These are phyloP conservation scores for Cladosporium austrohemisphaericum DNA, from an alignment of 2,329 filamentous ascomycete genomes.

Conservation along the genomic window DNA sequence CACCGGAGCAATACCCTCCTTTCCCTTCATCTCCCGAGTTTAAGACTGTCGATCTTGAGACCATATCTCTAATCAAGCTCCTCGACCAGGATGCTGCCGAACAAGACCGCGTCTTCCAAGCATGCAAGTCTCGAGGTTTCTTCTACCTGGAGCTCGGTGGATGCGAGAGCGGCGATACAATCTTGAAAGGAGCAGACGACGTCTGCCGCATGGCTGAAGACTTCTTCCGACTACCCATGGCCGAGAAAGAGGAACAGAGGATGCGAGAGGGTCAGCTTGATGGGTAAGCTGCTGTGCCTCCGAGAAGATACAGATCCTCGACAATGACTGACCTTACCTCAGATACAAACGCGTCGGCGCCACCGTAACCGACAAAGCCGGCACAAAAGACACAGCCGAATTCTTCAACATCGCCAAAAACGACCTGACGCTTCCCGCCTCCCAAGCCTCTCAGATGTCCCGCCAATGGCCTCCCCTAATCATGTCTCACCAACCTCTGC, in stretches of 20 bases:
- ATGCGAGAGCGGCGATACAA: slow-evolving; percentile 27
- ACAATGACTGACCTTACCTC: too few relatives aligned
- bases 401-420: slow-evolving; percentile 57
- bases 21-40: slow-evolving; percentile 36
- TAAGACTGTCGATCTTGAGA: slow-evolving; percentile 28
- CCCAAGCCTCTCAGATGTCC: slow-evolving; percentile 29
- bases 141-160: slow-evolving; percentile 52
- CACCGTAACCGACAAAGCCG: slow-evolving; percentile 45
- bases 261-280: slow-evolving; percentile 13
- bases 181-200: slow-evolving; percentile 26
- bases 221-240: slow-evolving; percentile 47
- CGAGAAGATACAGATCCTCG: too few relatives aligned
- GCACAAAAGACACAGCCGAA: slow-evolving; percentile 52
- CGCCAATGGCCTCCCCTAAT: slow-evolving; percentile 27
- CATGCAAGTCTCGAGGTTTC: slow-evolving; percentile 50
- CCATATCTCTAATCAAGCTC: slow-evolving; percentile 40
- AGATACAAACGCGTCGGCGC: slow-evolving; percentile 41
- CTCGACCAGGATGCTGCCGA: slow-evolving; percentile 34
- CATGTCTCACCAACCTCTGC: slow-evolving; percentile 26
- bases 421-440: slow-evolving; percentile 45
- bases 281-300: not conserved
- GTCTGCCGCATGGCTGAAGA: slow-evolving; percentile 38
- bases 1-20: slow-evolving; percentile 35
- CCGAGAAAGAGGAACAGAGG: slow-evolving; percentile 38
- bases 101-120: slow-evolving; percentile 37